Percentiles rank a stretch among this genome's conserved stretches.
phyloP scores from a whole-genome alignment of 2,329 filamentous ascomycete genomes.

The Calonectria hongkongensis region DNA sequence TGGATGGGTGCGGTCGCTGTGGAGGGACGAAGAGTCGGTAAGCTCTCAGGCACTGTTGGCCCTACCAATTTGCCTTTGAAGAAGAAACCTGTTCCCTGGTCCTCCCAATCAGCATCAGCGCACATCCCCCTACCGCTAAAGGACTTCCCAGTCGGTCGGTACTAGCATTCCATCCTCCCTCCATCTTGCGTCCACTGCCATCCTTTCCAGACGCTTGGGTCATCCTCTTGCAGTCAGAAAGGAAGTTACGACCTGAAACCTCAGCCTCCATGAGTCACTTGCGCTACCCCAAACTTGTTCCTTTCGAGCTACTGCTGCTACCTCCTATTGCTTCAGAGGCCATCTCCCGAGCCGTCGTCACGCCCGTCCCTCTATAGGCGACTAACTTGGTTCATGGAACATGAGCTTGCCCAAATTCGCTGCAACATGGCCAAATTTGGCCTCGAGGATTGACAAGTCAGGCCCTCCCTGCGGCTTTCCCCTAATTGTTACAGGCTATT shows the following conservation, averaged over 20 bases:
- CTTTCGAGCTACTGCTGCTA: slow-evolving; percentile 24
- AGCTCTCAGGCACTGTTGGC: slow-evolving; percentile 23
- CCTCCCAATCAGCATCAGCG: slow-evolving; percentile 15
- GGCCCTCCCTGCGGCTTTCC: slow-evolving; percentile 16
- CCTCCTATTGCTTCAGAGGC: neutral
- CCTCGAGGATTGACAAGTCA: slow-evolving; percentile 35
- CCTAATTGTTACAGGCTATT: slow-evolving; percentile 17
- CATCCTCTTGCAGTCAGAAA: neutral
- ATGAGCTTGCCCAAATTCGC: slow-evolving; percentile 27
- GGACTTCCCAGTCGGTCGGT: slow-evolving; percentile 13
- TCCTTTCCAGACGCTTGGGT: slow-evolving; percentile 11
- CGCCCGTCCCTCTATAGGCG: neutral
- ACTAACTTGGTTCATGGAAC: neutral
- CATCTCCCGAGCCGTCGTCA: neutral
- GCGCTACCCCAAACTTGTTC: neutral
- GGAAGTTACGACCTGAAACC: slow-evolving; percentile 31
- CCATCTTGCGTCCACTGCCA: neutral
- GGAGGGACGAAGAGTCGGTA: slow-evolving; percentile 14
- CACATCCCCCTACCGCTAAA: slow-evolving; percentile 2
- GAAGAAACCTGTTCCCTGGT: slow-evolving; percentile 8
- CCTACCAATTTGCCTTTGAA: slow-evolving; percentile 25
- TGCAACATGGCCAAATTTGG: slow-evolving; percentile 19
- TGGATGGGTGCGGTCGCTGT: slow-evolving; percentile 8
- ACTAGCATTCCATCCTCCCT: slow-evolving; percentile 15
- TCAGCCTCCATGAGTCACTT: neutral